Evolutionary conservation across 495 filamentous ascomycete species (phyloP).

Genomic region (Cercophora scortea): DNA sequence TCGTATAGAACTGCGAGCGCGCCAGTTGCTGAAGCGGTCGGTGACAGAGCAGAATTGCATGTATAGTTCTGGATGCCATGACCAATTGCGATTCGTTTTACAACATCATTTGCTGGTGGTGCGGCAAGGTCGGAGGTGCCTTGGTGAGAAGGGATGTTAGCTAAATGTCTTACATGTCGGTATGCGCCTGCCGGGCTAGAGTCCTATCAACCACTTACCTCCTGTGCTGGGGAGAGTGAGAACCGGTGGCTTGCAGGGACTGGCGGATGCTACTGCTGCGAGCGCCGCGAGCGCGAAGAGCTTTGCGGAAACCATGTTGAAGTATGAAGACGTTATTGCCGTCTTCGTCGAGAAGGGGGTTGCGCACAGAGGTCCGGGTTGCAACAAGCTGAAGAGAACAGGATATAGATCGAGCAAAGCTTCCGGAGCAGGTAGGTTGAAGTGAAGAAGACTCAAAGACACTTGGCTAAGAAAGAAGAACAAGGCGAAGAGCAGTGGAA

Average conservation of each 20-base stretch:
- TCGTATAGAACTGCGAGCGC: conserved; percentile 65
- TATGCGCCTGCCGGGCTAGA: neutral
- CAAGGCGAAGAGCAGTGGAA: neutral
- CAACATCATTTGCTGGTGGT: conserved; percentile 36
- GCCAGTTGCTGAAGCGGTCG: conserved; percentile 37
- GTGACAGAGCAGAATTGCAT: conserved; percentile 30
- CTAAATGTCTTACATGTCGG: neutral
- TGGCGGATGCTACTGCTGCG: conserved; percentile 16
- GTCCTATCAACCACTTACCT: conserved; percentile 7
- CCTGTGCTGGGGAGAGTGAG: conserved; percentile 19
- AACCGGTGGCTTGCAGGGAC: conserved; percentile 5
- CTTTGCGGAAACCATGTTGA: conserved; percentile 24
- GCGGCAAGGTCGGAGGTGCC: conserved; percentile 35
- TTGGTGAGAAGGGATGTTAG: conserved; percentile 4
- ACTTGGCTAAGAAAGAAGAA: conserved; percentile 1
- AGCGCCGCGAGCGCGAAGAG: conserved; percentile 16
- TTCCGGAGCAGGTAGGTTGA: conserved; percentile 11
- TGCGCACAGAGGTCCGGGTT: too few relatives aligned
- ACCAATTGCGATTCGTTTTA: conserved; percentile 59
- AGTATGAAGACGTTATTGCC: neutral
- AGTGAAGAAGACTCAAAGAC: conserved; percentile 3
- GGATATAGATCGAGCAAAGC: conserved; percentile 5
- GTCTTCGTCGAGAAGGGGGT: neutral
- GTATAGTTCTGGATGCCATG: conserved; percentile 76
- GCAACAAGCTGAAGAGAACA: neutral